Base-by-base conservation (phyloP, 2,329 filamentous ascomycete genomes). In the Diaporthe ampelina region DNA sequence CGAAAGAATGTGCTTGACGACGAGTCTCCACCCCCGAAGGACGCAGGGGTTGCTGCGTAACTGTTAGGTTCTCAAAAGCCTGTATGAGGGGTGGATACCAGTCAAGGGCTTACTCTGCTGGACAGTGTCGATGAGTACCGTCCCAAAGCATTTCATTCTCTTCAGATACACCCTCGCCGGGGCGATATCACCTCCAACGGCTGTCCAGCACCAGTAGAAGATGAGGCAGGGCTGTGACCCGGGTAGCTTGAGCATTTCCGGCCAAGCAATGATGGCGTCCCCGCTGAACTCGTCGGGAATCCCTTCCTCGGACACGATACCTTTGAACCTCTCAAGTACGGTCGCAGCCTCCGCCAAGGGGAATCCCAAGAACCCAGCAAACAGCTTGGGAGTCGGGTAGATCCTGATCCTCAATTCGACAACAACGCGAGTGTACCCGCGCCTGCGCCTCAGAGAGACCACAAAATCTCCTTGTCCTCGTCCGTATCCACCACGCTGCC, bases 391-490 rank as follows among this genome's bases (percentile, higher is more conserved):
- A 57, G 54, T 21, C 21, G 72, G 76, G 26, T 80, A 79, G 1
- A 78, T 77, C 63, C 80, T 81, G 76, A 81, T 73, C 0, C 76
- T 79, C 26, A 80, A 54, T 58, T 79, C 78, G 2, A 78, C 77
- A 29, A 81, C 76, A 7, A 79, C 76, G 1, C 80, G 52, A 83
- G 77, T n/a, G 70, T 76, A 21, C 76, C 77, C 15, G 54, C 54
- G 9, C 80, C 81, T 1, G 76, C 78, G 17, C 80, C 80, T 7
- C 81, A 77, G 40, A 83, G 57, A 4, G 76, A 79, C 70, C 79
- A 78, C 4, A 82, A 73, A 48, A 82, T 63, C 21, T 80, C 76
- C 17, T 56, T 56, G 26, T 56, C 26, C 15, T 79, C 78, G 58
- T 78, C 75, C 0, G 81, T 80, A 7, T 79, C 76, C 8, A 82